Percentiles rank a stretch among this genome's conserved stretches.
Evolutionary conservation across 768 basidiomycete genomes (phyloP).

Genomic region (Lepiota brunneoincarnata): DNA sequence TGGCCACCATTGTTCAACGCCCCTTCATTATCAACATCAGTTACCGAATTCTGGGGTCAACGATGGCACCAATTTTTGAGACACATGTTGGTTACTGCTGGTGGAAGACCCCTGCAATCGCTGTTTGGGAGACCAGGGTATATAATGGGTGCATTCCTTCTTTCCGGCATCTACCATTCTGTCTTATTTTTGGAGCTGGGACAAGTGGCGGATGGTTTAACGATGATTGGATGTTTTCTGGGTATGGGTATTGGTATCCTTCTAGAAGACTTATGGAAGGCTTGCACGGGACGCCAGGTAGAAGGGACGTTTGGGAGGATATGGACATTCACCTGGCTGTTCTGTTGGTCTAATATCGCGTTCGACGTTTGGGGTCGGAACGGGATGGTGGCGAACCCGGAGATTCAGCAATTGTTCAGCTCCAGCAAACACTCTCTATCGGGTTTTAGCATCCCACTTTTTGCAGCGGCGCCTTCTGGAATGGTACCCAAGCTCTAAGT

Average conservation of each 20-base stretch:
- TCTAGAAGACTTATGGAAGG: constrained; percentile 36
- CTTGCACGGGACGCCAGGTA: constrained; percentile 31
- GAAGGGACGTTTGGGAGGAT: constrained; percentile 36
- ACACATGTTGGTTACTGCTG: constrained; percentile 37
- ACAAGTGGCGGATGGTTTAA: constrained; percentile 28
- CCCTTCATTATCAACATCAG: constrained; percentile 43
- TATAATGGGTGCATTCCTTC: constrained; percentile 44
- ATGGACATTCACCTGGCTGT: constrained; percentile 38
- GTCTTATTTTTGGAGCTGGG: constrained; percentile 39
- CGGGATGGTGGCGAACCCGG: too few relatives aligned
- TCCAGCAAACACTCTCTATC: too few relatives aligned
- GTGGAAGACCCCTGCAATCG: constrained; percentile 27
- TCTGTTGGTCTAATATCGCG: constrained; percentile 31
- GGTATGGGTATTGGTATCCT: constrained; percentile 37
- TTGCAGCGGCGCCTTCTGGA: too few relatives aligned
- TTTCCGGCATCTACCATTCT: constrained; percentile 48
- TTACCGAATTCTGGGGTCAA: constrained; percentile 44
- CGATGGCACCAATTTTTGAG: constrained; percentile 54
- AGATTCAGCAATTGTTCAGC: too few relatives aligned
- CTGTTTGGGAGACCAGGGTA: constrained; percentile 33
- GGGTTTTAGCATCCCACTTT: too few relatives aligned
- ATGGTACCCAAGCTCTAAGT: too few relatives aligned
- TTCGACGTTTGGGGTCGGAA: constrained; percentile 31
- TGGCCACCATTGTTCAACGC: constrained; percentile 51
- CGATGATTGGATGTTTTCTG: constrained; percentile 38